These are phyloP conservation scores for Metschnikowia chrysomelidarum DNA, from an alignment of 805 yeast species.

Conservation along the genomic window DNA sequence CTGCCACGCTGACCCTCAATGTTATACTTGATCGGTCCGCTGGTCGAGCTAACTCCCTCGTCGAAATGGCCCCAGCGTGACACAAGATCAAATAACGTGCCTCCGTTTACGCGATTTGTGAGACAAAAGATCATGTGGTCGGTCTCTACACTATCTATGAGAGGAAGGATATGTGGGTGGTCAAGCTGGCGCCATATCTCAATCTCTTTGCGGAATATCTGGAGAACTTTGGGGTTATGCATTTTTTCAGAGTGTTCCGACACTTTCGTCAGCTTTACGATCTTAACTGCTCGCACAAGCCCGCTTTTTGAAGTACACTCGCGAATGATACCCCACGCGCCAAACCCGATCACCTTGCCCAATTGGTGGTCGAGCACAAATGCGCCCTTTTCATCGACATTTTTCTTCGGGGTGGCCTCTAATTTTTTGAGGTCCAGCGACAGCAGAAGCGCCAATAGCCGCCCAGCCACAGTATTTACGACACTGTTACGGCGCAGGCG, in stretches of 20 bases:
- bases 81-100: constrained; percentile 78
- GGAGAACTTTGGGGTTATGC: constrained; percentile 47
- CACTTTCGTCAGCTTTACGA: constrained; percentile 40
- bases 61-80: constrained; percentile 57
- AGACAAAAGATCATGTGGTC: constrained; percentile 66
- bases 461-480: constrained; percentile 40
- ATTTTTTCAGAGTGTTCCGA: constrained; percentile 21
- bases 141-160: constrained; percentile 61
- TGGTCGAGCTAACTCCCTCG: constrained; percentile 23
- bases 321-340: constrained; percentile 87
- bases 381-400: constrained; percentile 67
- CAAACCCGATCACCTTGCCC: constrained; percentile 79
- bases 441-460: constrained; percentile 38
- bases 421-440: constrained; percentile 34
- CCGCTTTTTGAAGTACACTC: constrained; percentile 51
- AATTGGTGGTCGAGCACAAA: constrained; percentile 57
- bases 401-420: constrained; percentile 27
- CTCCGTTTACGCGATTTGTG: constrained; percentile 66
- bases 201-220: constrained; percentile 68
- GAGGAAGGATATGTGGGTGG: constrained; percentile 64
- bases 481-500: constrained; percentile 31
- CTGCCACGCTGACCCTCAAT: constrained; percentile 30
- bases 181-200: constrained; percentile 68
- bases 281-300: constrained; percentile 56
- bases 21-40: constrained; percentile 30